Evolutionary conservation across 2,329 filamentous ascomycete species (phyloP).

Genomic region (Tolypocladium paradoxum): DNA sequence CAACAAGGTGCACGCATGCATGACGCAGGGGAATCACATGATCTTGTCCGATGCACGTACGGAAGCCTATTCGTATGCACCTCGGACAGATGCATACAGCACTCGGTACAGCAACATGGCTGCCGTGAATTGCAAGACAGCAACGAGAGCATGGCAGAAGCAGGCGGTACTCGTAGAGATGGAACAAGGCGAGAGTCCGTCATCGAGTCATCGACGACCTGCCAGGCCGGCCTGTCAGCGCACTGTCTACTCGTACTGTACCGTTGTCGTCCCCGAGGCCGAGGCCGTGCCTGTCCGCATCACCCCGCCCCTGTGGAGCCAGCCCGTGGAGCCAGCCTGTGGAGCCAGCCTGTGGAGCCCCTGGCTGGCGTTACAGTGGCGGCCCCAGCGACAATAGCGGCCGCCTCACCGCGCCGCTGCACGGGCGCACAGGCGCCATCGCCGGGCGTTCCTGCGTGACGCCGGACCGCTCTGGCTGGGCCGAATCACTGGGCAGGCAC

Average conservation of each 20-base stretch:
- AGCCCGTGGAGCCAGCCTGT: too few species aligned
- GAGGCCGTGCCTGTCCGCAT: too few species aligned
- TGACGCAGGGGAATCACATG: not conserved
- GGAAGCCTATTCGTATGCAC: too few species aligned
- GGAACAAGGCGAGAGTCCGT: not conserved
- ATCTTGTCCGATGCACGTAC: not conserved
- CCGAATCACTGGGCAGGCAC: too few species aligned
- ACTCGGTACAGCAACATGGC: too few species aligned
- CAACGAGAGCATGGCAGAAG: not conserved
- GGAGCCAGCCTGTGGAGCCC: not conserved
- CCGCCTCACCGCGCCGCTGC: not conserved
- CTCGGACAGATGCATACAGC: not conserved
- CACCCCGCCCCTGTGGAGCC: not conserved
- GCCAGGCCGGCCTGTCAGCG: slow-evolving; percentile 2
- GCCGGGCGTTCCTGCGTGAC: not conserved
- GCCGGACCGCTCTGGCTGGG: too few species aligned
- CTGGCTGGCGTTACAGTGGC: not conserved
- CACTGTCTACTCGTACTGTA: too few species aligned
- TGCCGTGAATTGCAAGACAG: not conserved
- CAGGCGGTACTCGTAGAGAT: too few species aligned
- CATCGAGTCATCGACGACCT: not conserved
- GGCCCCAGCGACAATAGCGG: not conserved
- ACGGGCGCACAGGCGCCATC: not conserved
- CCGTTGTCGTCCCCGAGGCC: too few species aligned
- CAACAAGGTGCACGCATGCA: too few species aligned